Percentiles rank a stretch among this genome's conserved stretches.
Conservation (phyloP, 1,139 yeast species). For the Scheffersomyces quercinus region DNA sequence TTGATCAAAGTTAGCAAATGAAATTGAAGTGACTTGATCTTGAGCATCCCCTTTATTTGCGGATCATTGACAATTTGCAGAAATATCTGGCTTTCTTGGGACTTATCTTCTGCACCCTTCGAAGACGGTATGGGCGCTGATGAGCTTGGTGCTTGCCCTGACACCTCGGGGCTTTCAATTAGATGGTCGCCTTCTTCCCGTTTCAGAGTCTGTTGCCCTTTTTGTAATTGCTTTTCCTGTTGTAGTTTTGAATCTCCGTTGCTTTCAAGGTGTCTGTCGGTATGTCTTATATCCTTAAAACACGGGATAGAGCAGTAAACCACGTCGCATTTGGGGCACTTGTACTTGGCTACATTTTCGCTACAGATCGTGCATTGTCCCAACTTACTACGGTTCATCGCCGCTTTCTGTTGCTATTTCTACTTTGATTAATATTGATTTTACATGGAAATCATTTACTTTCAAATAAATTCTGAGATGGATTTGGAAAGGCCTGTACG, state of each 20-base stretch:
- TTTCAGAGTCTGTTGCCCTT: background rate
- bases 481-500: too few relatives aligned
- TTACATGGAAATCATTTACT: too few relatives aligned
- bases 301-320: slow-evolving; percentile 58
- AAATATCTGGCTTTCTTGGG: background rate
- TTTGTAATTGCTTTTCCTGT: background rate
- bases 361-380: slow-evolving; percentile 47
- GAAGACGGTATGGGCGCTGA: too few relatives aligned
- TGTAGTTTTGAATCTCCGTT: slow-evolving; percentile 8
- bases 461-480: too few relatives aligned
- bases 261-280: slow-evolving; percentile 13
- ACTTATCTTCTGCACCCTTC: slow-evolving; percentile 1
- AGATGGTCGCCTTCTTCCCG: background rate
- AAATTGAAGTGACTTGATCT: slow-evolving; percentile 50
- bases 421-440: too few relatives aligned
- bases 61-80: slow-evolving; percentile 34
- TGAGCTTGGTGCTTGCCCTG: background rate
- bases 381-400: background rate
- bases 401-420: too few relatives aligned
- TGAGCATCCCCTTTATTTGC: slow-evolving; percentile 41
- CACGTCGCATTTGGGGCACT: slow-evolving; percentile 57
- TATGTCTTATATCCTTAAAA: slow-evolving; percentile 52
- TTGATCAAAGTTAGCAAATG: slow-evolving; percentile 51
- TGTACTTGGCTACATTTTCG: slow-evolving; percentile 48
- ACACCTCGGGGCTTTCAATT: too few relatives aligned